These are phyloP conservation scores for Haplographium delicatum DNA, from an alignment of 495 filamentous ascomycete genomes.

Conservation along the genomic window DNA sequence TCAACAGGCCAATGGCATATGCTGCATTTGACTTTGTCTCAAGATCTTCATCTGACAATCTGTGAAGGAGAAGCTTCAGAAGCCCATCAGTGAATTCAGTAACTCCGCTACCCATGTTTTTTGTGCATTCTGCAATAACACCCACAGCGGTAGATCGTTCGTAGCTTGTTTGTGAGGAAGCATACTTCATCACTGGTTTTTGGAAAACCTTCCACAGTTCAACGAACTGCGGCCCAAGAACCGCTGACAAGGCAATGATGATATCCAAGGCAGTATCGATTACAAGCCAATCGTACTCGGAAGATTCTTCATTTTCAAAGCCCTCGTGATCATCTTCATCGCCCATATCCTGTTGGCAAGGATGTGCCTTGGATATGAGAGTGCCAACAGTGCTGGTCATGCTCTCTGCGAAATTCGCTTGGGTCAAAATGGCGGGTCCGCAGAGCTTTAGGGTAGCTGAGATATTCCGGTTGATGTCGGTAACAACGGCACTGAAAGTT, in stretches of 20 bases:
- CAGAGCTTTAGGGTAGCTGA: constrained; percentile 89
- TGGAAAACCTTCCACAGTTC: constrained; percentile 92
- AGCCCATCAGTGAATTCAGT: constrained; percentile 72
- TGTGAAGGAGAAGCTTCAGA: constrained; percentile 77
- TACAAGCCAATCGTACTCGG: constrained; percentile 96
- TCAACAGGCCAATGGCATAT: constrained; percentile 80
- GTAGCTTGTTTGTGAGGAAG: constrained; percentile 71
- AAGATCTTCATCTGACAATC: constrained; percentile 80
- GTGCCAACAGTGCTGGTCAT: constrained; percentile 52
- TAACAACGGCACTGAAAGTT: constrained; percentile 68
- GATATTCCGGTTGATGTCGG: constrained; percentile 91
- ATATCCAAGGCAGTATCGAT: constrained; percentile 93
- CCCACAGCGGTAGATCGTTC: constrained; percentile 89
- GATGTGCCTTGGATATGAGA: constrained; percentile 82
- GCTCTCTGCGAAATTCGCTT: constrained; percentile 54
- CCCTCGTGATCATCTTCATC: constrained; percentile 67
- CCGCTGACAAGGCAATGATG: constrained; percentile 72
- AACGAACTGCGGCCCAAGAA: constrained; percentile 73
- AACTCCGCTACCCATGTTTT: constrained; percentile 71
- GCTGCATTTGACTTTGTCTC: constrained; percentile 94
- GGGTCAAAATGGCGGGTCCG: constrained; percentile 79
- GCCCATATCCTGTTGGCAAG: constrained; percentile 84
- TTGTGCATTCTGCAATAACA: constrained; percentile 86
- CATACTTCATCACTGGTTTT: constrained; percentile 83
- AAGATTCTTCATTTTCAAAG: constrained; percentile 64